These are phyloP conservation scores for Colletotrichum sp. DNA, from an alignment of 2,329 filamentous ascomycete species.

Conservation along the genomic window DNA sequence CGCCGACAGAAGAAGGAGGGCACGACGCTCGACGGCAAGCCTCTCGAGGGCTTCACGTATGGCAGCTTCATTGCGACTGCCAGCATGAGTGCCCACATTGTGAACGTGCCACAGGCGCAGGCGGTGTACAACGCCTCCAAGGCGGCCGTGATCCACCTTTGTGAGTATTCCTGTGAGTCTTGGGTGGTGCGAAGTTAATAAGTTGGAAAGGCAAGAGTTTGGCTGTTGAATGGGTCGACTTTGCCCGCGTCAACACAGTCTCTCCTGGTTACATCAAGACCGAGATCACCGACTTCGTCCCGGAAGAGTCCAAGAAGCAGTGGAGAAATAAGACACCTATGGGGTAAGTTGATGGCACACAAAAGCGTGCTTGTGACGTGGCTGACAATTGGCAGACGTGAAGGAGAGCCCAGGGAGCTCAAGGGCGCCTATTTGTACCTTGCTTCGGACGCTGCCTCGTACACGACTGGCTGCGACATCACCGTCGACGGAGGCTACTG, in stretches of 20 bases:
- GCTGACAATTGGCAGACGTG: conserved; percentile 53
- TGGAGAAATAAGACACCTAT: conserved; percentile 84
- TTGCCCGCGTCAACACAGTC: conserved; percentile 74
- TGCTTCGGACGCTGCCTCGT: conserved; percentile 81
- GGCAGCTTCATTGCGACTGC: conserved; percentile 82
- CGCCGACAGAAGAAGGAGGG: conserved; percentile 72
- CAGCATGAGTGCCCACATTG: conserved; percentile 79
- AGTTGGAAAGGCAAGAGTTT: conserved; percentile 64
- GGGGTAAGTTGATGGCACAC: conserved; percentile 52
- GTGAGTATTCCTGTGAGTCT: conserved; percentile 37
- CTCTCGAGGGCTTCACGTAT: conserved; percentile 62
- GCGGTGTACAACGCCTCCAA: conserved; percentile 77
- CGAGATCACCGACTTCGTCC: conserved; percentile 71
- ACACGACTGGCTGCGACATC: conserved; percentile 78
- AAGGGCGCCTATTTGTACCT: conserved; percentile 86
- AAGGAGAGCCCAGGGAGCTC: conserved; percentile 75
- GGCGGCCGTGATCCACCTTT: conserved; percentile 65
- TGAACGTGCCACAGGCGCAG: conserved; percentile 79
- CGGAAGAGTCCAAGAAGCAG: conserved; percentile 69
- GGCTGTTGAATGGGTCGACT: conserved; percentile 78
- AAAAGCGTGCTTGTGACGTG: neutral
- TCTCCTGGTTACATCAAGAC: conserved; percentile 80
- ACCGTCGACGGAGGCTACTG: conserved; percentile 79
- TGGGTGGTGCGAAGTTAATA: neutral
- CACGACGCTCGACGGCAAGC: conserved; percentile 65